Conservation (phyloP, 176 grass and related monocot species). For the Tuctoria greenei region DNA sequence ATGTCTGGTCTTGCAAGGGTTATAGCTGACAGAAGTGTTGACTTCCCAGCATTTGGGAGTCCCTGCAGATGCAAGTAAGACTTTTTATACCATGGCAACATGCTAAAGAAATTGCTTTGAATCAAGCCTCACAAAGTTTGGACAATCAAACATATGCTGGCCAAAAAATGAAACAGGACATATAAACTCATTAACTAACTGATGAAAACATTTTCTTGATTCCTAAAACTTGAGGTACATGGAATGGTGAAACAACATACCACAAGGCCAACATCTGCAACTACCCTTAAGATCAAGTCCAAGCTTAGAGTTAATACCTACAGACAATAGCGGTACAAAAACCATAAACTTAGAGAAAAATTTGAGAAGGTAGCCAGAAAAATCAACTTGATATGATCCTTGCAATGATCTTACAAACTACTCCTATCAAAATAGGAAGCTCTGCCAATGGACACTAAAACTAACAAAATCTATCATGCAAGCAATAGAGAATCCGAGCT, state of each 20-base stretch:
- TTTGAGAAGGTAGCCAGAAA: neutral
- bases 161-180: constrained; percentile 15
- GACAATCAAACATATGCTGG: neutral
- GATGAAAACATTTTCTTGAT: neutral
- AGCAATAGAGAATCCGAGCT: neutral
- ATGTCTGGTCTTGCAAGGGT: constrained; percentile 96
- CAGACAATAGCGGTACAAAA: neutral
- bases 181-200: neutral
- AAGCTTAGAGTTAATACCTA: constrained; percentile 90
- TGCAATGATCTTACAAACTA: neutral
- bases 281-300: constrained; percentile 88
- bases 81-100: neutral
- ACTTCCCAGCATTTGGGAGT: constrained; percentile 98
- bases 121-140: neutral
- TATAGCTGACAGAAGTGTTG: constrained; percentile 87
- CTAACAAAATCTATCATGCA: constrained; percentile 5
- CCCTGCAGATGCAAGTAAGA: constrained; percentile 50
- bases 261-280: constrained; percentile 99
- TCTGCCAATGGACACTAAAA: neutral
- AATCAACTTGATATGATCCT: neutral
- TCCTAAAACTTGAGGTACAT: neutral
- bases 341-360: neutral
- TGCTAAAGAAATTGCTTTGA: constrained; percentile 18
- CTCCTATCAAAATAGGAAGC: neutral
- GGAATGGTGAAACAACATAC: constrained; percentile 43